phyloP scores from a whole-genome alignment of 805 yeast genomes.

The Wickerhamomyces tratensis region DNA sequence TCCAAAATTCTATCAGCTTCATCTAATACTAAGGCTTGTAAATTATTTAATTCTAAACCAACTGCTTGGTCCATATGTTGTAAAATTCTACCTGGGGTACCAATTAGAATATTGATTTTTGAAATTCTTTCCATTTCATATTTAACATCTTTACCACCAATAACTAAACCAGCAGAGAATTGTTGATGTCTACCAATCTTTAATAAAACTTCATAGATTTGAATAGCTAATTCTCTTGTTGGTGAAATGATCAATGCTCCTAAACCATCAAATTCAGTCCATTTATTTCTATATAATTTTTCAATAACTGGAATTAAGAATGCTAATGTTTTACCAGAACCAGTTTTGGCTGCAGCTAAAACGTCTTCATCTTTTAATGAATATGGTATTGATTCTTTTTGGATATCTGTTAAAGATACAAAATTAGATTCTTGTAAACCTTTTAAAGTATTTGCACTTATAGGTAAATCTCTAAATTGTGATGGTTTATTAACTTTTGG shows the following conservation, averaged over 20 bases:
- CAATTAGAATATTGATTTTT: constrained; percentile 71
- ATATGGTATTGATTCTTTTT: constrained; percentile 64
- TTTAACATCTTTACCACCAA: constrained; percentile 53
- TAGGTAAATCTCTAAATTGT: constrained; percentile 72
- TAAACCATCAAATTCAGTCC: constrained; percentile 26
- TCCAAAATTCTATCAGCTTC: constrained; percentile 91
- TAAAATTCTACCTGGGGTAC: constrained; percentile 84
- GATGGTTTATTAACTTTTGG: constrained; percentile 26
- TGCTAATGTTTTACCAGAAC: constrained; percentile 92
- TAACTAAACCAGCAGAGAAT: constrained; percentile 52
- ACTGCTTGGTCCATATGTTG: constrained; percentile 64
- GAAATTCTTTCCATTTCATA: constrained; percentile 65
- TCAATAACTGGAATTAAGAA: constrained; percentile 80
- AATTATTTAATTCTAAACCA: constrained; percentile 50
- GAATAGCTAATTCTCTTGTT: constrained; percentile 62
- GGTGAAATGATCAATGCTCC: constrained; percentile 71
- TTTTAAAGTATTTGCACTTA: constrained; percentile 49
- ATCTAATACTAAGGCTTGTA: constrained; percentile 74
- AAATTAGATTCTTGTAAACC: constrained; percentile 80
- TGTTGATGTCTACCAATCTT: constrained; percentile 52
- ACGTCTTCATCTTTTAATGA: constrained; percentile 82
- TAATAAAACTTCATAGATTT: constrained; percentile 60
- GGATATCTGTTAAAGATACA: constrained; percentile 77
- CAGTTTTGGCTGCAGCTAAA: constrained; percentile 94
- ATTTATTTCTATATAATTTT: constrained; percentile 37